Evolutionary conservation across 2,329 filamentous ascomycete genomes (phyloP).

Genomic region (Thyridium curvatum): DNA sequence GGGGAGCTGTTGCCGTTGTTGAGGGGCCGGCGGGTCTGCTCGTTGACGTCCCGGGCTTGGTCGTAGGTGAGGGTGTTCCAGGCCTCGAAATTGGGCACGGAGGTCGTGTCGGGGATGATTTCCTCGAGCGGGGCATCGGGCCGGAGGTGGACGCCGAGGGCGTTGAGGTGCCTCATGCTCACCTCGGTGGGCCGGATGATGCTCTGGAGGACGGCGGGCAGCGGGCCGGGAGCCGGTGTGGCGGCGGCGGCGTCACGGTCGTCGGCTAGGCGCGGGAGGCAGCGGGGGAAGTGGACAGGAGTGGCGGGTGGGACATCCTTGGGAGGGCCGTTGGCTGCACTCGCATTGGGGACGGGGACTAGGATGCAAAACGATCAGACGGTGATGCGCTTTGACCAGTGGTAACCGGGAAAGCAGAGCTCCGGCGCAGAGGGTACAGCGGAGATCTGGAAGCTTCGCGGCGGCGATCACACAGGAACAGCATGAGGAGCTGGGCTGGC

Average conservation of each 20-base stretch:
- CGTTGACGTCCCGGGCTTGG: conserved; percentile 40
- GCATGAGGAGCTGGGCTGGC: too few species aligned
- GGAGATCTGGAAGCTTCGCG: too few species aligned
- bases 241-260: conserved; percentile 6
- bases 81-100: conserved; percentile 44
- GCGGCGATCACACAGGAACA: not conserved
- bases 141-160: conserved; percentile 51
- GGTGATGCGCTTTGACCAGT: not conserved
- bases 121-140: conserved; percentile 39
- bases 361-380: conserved; percentile 1
- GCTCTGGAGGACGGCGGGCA: conserved; percentile 45
- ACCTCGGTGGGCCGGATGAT: conserved; percentile 48
- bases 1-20: conserved; percentile 49
- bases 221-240: conserved; percentile 19
- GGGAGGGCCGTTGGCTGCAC: conserved; percentile 22
- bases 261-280: conserved; percentile 21
- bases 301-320: conserved; percentile 52
- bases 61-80: conserved; percentile 46
- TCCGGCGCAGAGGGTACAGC: too few species aligned
- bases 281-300: conserved; percentile 44
- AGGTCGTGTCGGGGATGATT: conserved; percentile 47
- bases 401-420: too few species aligned
- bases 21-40: conserved; percentile 39
- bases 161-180: conserved; percentile 43
- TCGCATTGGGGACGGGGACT: conserved; percentile 10